A percentile compares a stretch with the other conserved stretches of the same genome.
phyloP scores from a whole-genome alignment of 2,329 filamentous ascomycete species.

The Keithomyces neogunnii region DNA sequence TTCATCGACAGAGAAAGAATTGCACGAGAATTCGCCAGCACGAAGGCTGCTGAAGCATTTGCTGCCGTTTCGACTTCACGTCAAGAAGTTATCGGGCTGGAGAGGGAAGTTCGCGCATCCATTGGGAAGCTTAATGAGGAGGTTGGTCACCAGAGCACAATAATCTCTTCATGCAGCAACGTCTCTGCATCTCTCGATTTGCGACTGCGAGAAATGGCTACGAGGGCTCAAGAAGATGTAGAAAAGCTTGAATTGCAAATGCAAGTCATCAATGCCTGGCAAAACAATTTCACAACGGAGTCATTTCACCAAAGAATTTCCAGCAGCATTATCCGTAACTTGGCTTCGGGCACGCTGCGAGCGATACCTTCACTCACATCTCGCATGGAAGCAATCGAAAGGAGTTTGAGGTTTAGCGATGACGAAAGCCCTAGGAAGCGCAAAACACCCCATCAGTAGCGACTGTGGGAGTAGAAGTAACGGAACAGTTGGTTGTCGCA shows the following conservation, averaged over 20 bases:
- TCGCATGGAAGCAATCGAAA: constrained; percentile 15
- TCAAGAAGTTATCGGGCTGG: constrained; percentile 3
- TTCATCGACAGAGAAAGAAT: constrained; percentile 14
- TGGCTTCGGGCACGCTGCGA: constrained; percentile 13
- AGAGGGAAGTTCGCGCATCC: background rate
- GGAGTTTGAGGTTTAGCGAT: background rate
- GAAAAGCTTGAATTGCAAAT: constrained; percentile 28
- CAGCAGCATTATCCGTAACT: constrained; percentile 22
- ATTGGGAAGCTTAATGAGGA: background rate
- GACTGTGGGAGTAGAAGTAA: background rate
- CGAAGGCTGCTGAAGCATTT: constrained; percentile 6
- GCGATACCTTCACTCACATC: constrained; percentile 13
- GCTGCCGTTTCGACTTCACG: constrained; percentile 3
- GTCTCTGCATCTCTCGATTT: constrained; percentile 1
- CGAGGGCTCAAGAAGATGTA: constrained; percentile 4
- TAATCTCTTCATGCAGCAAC: background rate
- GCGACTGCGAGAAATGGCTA: background rate
- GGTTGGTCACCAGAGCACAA: background rate
- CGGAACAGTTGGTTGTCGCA: background rate
- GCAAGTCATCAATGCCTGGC: constrained; percentile 35
- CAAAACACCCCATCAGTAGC: background rate
- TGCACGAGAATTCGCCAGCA: constrained; percentile 3
- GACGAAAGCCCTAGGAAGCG: background rate
- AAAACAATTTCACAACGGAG: constrained; percentile 38
- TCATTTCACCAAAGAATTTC: constrained; percentile 32